Conservation (phyloP, 306 rosid species). For the Vigna unguiculata region DNA sequence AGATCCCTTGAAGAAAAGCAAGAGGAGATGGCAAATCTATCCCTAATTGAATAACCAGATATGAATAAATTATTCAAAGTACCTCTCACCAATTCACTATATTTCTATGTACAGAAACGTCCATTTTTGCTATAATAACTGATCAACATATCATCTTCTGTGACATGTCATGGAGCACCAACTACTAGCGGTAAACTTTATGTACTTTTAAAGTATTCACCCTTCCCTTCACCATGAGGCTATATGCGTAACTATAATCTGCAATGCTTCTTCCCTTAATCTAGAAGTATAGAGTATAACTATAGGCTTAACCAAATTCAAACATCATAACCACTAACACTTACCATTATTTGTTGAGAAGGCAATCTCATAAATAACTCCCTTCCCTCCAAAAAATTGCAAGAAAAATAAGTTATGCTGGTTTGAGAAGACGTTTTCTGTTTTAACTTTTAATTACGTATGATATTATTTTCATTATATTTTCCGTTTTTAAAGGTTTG, state of each 20-base stretch:
- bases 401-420: background rate
- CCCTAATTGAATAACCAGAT: constrained; percentile 28
- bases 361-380: background rate
- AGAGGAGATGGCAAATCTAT: constrained; percentile 1
- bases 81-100: constrained; percentile 5
- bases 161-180: constrained; percentile 7
- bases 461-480: too few relatives aligned
- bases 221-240: constrained; percentile 7
- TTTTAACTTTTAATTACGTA: background rate
- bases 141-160: constrained; percentile 25
- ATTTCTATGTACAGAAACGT: constrained; percentile 10
- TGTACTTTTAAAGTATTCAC: background rate
- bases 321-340: constrained; percentile 24
- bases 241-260: background rate
- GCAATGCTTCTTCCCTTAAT: background rate
- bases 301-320: constrained; percentile 8
- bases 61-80: background rate
- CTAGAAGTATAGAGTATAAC: background rate
- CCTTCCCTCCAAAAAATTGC: background rate
- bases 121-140: background rate
- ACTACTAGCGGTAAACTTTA: constrained; percentile 7
- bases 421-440: background rate
- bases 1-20: too few relatives aligned
- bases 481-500: background rate
- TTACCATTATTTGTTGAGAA: constrained; percentile 4